Base-by-base conservation (phyloP, 106 monocot genomes). In the Acorus gramineus region DNA sequence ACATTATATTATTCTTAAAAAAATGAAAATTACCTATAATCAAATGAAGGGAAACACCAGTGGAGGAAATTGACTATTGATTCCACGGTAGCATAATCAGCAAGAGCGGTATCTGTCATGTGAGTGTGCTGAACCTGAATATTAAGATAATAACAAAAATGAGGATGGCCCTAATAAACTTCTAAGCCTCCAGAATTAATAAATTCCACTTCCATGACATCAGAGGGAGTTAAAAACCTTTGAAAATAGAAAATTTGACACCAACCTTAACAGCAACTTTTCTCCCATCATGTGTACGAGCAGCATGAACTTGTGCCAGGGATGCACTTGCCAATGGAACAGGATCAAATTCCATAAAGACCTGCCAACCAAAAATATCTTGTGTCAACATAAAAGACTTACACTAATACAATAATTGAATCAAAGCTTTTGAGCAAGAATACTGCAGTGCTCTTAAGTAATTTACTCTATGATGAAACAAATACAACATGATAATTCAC, bases 281-380 rank as follows among this genome's bases (percentile, higher is more conserved):
- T 69, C 57, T 68, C 6, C 94, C 94, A 72, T 89, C 85, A 78
- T 84, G 84, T 42, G 86, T 81, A 43, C 54, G 70, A 70, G 94
- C 94, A 70, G 79, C 76, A 86, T 95, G 94, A 74, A 95, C 94
- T 89, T 95, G 94, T 8, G 94, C 94, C 82, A 95, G 82, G 42
- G 94, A 95, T 64, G 94, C 94, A 78, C 94, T 95, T 59, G 94
- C 94, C 42, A 95, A 56, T 60, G 94, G 94, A 8, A 75, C 68
- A 54, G 70, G 84, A 71, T 86, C 73, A 74, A 95, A 95, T 71
- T 95, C 84, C 53, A 69, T 61, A 80, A 95, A 94, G 66, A 90
- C 57, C 94, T 94, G 67, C 44, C 8, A 4, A 14, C 42, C 48
- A 43, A 66, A 42, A 48, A 48, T 53, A 28, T 14, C 4, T 49